Conservation (phyloP, 2,329 filamentous ascomycete genomes). For the Chaetothyriales sp. region DNA sequence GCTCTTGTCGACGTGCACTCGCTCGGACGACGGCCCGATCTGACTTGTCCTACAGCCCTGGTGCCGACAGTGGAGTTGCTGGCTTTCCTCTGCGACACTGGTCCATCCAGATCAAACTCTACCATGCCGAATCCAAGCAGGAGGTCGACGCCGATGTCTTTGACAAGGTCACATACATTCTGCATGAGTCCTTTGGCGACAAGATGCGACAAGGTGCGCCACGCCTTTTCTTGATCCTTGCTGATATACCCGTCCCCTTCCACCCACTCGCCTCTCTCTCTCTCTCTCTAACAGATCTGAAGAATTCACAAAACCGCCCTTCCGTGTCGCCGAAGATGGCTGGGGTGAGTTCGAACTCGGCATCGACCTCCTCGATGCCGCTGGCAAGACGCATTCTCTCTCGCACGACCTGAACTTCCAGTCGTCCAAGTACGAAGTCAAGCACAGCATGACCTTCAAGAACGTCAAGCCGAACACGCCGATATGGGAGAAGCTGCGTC, state of each 20-base stretch:
- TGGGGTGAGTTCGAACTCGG: slow-evolving; percentile 98
- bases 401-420: slow-evolving; percentile 87
- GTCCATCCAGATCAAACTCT: slow-evolving; percentile 70
- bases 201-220: slow-evolving; percentile 62
- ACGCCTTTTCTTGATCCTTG: background rate
- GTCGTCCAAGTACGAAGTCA: slow-evolving; percentile 63
- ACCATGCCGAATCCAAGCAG: slow-evolving; percentile 46
- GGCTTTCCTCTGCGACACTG: slow-evolving; percentile 87
- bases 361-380: slow-evolving; percentile 58
- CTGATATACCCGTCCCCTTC: background rate
- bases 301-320: slow-evolving; percentile 75
- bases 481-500: slow-evolving; percentile 62
- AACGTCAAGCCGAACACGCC: slow-evolving; percentile 62
- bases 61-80: slow-evolving; percentile 65
- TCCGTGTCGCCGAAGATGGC: slow-evolving; percentile 80
- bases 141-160: slow-evolving; percentile 77
- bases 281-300: slow-evolving; percentile 1
- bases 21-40: background rate
- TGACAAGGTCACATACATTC: slow-evolving; percentile 79
- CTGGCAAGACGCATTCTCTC: slow-evolving; percentile 74
- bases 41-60: slow-evolving; percentile 32
- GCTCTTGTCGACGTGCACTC: background rate
- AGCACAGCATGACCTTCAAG: slow-evolving; percentile 70
- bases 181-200: slow-evolving; percentile 87
- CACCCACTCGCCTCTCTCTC: background rate